Evolutionary conservation across 2,329 filamentous ascomycete genomes (phyloP).

Genomic region (Davidsoniella virescens): DNA sequence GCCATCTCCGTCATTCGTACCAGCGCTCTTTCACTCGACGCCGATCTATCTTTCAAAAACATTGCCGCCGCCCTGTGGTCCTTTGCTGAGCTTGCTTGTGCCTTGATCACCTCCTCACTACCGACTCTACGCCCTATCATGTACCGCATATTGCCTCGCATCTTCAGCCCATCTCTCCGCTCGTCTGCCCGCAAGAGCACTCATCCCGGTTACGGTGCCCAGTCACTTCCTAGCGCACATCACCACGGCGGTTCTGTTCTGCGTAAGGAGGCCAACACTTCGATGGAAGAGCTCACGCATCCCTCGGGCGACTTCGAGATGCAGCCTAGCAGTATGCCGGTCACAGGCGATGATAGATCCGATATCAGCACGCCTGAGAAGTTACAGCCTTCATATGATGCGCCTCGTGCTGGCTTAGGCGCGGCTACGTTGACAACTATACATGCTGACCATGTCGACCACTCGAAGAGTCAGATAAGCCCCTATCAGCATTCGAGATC

Average conservation of each 20-base stretch:
- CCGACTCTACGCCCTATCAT: conserved; percentile 17
- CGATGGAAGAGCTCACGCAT: conserved; percentile 4
- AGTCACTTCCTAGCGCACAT: not conserved
- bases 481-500: conserved; percentile 1
- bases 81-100: conserved; percentile 16
- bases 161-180: conserved; percentile 10
- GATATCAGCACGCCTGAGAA: not conserved
- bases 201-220: not conserved
- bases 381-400: not conserved
- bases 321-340: not conserved
- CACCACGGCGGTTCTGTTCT: not conserved
- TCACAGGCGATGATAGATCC: not conserved
- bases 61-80: conserved; percentile 18
- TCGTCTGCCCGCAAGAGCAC: not conserved
- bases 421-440: not conserved
- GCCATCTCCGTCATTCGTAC: conserved; percentile 17
- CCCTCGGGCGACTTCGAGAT: conserved; percentile 5
- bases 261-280: conserved; percentile 1
- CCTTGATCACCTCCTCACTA: conserved; percentile 16
- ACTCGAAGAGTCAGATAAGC: not conserved
- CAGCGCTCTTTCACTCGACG: conserved; percentile 13
- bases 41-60: conserved; percentile 17
- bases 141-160: conserved; percentile 17
- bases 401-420: not conserved
- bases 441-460: not conserved